Evolutionary conservation across 2,329 filamentous ascomycete genomes (phyloP).

Genomic region (Paecilomyces variotii): DNA sequence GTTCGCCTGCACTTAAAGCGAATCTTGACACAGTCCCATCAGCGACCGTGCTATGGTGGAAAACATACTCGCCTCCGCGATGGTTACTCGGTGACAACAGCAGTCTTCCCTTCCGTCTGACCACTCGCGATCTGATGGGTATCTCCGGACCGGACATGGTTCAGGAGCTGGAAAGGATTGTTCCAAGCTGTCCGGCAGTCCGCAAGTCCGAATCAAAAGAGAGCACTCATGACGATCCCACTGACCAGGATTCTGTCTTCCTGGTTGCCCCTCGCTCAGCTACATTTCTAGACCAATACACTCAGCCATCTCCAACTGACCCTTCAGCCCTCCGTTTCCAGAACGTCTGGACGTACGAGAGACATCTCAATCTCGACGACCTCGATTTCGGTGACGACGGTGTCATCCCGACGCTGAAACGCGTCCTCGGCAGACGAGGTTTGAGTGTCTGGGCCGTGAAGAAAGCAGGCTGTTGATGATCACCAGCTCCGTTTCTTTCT

Average conservation of each 20-base stretch:
- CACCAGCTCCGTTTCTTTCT: not conserved
- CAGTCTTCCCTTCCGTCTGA: conserved; percentile 22
- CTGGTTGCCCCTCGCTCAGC: conserved; percentile 41
- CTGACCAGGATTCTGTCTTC: conserved; percentile 22
- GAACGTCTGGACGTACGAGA: conserved; percentile 36
- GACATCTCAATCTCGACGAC: conserved; percentile 46
- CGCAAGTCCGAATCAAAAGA: conserved; percentile 1
- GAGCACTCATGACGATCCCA: conserved; percentile 2
- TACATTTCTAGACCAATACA: conserved; percentile 33
- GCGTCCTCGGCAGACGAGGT: conserved; percentile 42
- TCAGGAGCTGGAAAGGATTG: conserved; percentile 24
- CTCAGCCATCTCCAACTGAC: conserved; percentile 6
- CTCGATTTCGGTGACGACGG: conserved; percentile 44
- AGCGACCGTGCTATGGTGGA: conserved; percentile 45
- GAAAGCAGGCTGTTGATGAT: conserved; percentile 16
- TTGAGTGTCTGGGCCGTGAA: conserved; percentile 42
- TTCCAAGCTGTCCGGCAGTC: conserved; percentile 21
- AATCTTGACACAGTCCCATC: conserved; percentile 3
- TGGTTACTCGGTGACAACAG: conserved; percentile 41
- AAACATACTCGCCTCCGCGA: conserved; percentile 45
- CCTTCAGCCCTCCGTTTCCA: conserved; percentile 22
- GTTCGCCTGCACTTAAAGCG: not conserved
- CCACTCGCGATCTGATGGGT: conserved; percentile 43
- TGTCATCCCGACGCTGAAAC: conserved; percentile 33
- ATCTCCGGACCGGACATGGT: conserved; percentile 35